Evolutionary conservation across 2,329 filamentous ascomycete species (phyloP), one percentile per base, ranked within the genome.

Genomic region (Gliomastix tumulicola): DNA sequence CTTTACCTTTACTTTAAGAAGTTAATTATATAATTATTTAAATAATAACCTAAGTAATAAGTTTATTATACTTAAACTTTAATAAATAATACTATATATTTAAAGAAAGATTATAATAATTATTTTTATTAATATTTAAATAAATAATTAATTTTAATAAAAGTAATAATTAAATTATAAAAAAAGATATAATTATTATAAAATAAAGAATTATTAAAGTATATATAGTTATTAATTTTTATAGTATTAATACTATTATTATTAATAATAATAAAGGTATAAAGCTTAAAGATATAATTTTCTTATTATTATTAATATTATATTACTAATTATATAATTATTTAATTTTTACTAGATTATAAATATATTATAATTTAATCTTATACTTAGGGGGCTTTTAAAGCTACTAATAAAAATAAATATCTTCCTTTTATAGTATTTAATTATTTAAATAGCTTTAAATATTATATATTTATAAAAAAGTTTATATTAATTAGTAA

Each of bases 271-370:
- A 35, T 6, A 4, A 11, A 23, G 12, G 16, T 25, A 25, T 25
- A n/a, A n/a, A n/a, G n/a, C n/a, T n/a, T n/a, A n/a, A n/a, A n/a
- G 17, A 35, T 35, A 35, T 35, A 19, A 35, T 6, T 15, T 15
- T 35, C 23, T 25, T 10, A 27, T 9, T 25, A 35, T 28, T 18
- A 22, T 35, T 8, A 35, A 10, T 9, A 10, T 4, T 23, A 25
- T 21, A 19, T 10, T 12, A 16, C n/a, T 25, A 25, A 13, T n/a
- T n/a, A 6, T 35, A 25, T 22, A 25, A 35, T 25, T 25, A 13
- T 25, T 9, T 25, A 28, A 13, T 25, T 9, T 35, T 13, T 35
- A 35, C 8, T 25, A 35, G 7, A 28, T 25, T 7, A 35, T 8
- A 25, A 23, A n/a, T 23, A 15, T 9, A 16, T 35, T 7, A 35